Evolutionary conservation across 2,329 filamentous ascomycete species (phyloP).

Genomic region (Westerdykella sp.): DNA sequence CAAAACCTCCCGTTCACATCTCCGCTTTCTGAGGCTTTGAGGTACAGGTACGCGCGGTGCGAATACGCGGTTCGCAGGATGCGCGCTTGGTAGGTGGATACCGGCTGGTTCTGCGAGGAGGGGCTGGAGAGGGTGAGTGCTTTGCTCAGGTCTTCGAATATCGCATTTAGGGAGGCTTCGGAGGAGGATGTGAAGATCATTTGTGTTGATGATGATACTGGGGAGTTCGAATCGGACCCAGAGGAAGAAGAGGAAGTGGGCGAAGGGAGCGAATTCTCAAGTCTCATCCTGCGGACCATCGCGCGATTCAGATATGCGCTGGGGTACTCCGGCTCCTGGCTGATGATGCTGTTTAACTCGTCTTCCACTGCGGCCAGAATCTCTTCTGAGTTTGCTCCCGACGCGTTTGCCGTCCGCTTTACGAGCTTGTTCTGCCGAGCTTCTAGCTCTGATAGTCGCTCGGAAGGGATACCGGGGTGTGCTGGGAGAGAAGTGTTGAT

Average conservation of each 20-base stretch:
- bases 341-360: conserved; percentile 52
- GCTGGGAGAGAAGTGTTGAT: conserved; percentile 38
- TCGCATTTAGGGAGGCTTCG: conserved; percentile 6
- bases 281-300: conserved; percentile 57
- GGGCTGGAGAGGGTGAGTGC: conserved; percentile 52
- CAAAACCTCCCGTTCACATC: conserved; percentile 16
- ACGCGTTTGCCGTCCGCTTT: conserved; percentile 8
- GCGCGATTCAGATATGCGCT: conserved; percentile 70
- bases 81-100: conserved; percentile 60
- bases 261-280: conserved; percentile 28
- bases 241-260: not conserved
- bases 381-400: conserved; percentile 4
- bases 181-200: conserved; percentile 12
- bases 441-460: conserved; percentile 39
- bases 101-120: conserved; percentile 13
- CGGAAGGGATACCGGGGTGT: conserved; percentile 36
- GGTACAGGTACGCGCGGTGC: conserved; percentile 52
- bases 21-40: conserved; percentile 36
- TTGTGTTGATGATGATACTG: not conserved
- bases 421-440: conserved; percentile 43
- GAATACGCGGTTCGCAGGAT: conserved; percentile 66
- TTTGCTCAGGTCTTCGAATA: conserved; percentile 33
- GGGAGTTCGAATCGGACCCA: not conserved
- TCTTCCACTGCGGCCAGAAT: conserved; percentile 15
- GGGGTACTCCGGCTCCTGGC: conserved; percentile 58